Evolutionary conservation across 2,329 filamentous ascomycete species (phyloP).

Genomic region (Cladorrhinum sp.): DNA sequence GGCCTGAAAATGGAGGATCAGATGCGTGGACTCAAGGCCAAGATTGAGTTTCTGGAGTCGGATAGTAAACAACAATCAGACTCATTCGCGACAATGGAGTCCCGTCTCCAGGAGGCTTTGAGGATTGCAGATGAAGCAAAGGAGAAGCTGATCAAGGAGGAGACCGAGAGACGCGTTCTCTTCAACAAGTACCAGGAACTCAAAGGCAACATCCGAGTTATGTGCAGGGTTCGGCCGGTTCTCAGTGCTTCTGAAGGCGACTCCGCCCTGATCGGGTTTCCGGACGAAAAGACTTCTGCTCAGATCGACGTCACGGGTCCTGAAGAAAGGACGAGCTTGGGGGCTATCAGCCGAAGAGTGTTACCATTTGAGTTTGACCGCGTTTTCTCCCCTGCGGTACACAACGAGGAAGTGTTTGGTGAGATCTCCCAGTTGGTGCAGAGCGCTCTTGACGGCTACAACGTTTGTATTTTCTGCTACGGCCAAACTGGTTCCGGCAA

Average conservation of each 20-base stretch:
- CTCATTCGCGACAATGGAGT: slow-evolving; percentile 77
- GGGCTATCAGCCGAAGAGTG: slow-evolving; percentile 70
- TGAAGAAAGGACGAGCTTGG: slow-evolving; percentile 79
- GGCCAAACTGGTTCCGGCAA: slow-evolving; percentile 97
- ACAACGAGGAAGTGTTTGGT: slow-evolving; percentile 86
- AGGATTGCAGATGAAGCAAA: slow-evolving; percentile 66
- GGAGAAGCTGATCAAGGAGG: slow-evolving; percentile 84
- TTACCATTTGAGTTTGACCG: slow-evolving; percentile 90
- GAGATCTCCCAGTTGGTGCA: slow-evolving; percentile 97
- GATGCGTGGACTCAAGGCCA: slow-evolving; percentile 71
- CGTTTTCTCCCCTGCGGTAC: slow-evolving; percentile 74
- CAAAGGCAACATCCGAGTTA: slow-evolving; percentile 97
- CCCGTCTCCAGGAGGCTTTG: slow-evolving; percentile 74
- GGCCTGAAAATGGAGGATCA: slow-evolving; percentile 70
- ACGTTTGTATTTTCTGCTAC: slow-evolving; percentile 98
- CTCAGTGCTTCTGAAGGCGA: slow-evolving; percentile 58
- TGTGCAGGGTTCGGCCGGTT: slow-evolving; percentile 87
- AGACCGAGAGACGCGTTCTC: slow-evolving; percentile 82
- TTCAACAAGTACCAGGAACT: slow-evolving; percentile 98
- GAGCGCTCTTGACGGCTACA: slow-evolving; percentile 93
- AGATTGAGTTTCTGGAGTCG: slow-evolving; percentile 86
- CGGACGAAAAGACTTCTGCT: slow-evolving; percentile 78
- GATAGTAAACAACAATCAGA: slow-evolving; percentile 86
- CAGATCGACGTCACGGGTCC: slow-evolving; percentile 82
- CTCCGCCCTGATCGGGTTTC: slow-evolving; percentile 73